Percentiles rank a stretch among this genome's conserved stretches.
Conservation (phyloP, 441 rosid species). For the Kokia cookei region DNA sequence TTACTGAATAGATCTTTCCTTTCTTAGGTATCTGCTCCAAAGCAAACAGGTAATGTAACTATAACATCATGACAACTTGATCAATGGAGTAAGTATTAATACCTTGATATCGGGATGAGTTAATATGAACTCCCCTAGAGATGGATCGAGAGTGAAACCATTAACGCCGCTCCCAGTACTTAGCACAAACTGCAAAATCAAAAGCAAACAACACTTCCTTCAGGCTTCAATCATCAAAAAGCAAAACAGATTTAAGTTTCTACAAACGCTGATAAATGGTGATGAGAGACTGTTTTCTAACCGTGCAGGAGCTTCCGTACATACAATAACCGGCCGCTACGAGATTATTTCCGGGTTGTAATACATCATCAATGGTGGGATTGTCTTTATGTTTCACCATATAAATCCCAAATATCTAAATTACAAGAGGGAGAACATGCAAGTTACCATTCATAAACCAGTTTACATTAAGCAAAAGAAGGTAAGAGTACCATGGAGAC, state of each 20-base stretch:
- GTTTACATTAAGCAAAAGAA: neutral
- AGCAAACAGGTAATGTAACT: neutral
- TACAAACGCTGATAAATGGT: neutral
- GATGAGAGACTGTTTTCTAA: conserved; percentile 10
- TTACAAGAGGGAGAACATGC: conserved; percentile 15
- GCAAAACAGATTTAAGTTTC: neutral
- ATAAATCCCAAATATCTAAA: conserved; percentile 72
- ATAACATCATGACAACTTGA: neutral
- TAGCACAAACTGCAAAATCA: conserved; percentile 48
- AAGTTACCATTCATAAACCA: neutral
- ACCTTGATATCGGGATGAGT: conserved; percentile 71
- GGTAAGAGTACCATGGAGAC: too few species aligned
- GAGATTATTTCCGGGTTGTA: conserved; percentile 67
- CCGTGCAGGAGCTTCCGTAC: conserved; percentile 84
- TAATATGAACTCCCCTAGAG: conserved; percentile 69
- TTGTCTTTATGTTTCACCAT: conserved; percentile 42
- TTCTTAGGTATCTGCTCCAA: conserved; percentile 51
- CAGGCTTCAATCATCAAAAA: neutral
- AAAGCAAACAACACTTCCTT: neutral
- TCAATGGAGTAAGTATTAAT: neutral
- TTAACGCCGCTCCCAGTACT: conserved; percentile 67
- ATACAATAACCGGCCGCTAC: conserved; percentile 79
- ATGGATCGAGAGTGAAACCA: conserved; percentile 78
- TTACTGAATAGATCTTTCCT: conserved; percentile 71
- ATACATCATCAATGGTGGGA: conserved; percentile 52